phyloP scores from a whole-genome alignment of 306 rosid genomes.

The Vigna angularis region DNA sequence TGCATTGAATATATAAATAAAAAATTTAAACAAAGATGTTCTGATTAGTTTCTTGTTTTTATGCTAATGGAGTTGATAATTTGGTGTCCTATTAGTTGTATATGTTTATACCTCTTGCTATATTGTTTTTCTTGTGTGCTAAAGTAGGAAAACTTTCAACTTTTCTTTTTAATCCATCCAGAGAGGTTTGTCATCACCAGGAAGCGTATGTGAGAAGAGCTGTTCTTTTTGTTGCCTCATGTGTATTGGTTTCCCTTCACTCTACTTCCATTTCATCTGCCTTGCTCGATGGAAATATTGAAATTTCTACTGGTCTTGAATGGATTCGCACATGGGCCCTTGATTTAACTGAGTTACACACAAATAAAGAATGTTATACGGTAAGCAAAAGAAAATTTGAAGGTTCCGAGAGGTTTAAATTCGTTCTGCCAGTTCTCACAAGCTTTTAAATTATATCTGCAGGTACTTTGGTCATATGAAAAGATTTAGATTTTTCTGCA shows the following conservation, averaged over 20 bases:
- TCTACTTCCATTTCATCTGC: constrained; percentile 77
- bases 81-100: constrained; percentile 10
- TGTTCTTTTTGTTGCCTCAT: constrained; percentile 84
- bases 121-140: constrained; percentile 14
- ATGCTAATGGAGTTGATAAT: constrained; percentile 31
- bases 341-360: constrained; percentile 76
- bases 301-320: constrained; percentile 81
- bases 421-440: constrained; percentile 23
- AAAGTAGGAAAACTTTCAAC: constrained; percentile 35
- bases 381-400: constrained; percentile 57
- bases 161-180: constrained; percentile 48
- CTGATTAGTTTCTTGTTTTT: no score
- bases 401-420: constrained; percentile 43
- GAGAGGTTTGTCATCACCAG: constrained; percentile 81
- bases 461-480: constrained; percentile 3
- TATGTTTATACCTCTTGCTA: constrained; percentile 31
- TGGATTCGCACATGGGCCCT: constrained; percentile 92
- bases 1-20: no score
- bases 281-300: constrained; percentile 76
- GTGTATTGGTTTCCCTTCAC: constrained; percentile 76
- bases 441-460: constrained; percentile 28
- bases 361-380: constrained; percentile 85
- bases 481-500: not conserved
- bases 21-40: no score
- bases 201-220: constrained; percentile 96